phyloP scores from a whole-genome alignment of 192 early-diverging fungal species.

The Ambispora gerdemannii region DNA sequence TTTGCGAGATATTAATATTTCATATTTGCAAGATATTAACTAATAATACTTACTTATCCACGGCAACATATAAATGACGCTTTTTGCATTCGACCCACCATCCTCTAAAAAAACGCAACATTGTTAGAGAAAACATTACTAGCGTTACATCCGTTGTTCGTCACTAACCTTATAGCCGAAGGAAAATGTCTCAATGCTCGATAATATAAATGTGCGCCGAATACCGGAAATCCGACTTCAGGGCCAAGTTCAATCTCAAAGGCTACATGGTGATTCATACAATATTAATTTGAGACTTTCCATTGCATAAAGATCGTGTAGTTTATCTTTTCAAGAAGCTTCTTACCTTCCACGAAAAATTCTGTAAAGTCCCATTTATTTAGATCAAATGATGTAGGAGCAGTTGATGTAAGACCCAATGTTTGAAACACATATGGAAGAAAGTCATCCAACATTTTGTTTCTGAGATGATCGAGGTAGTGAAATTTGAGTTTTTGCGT shows the following conservation, averaged over 20 bases:
- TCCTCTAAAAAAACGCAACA: conserved; percentile 27
- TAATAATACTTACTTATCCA: conserved; percentile 54
- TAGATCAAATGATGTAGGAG: conserved; percentile 58
- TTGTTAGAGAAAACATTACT: not conserved
- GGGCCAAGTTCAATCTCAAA: conserved; percentile 41
- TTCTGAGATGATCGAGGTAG: conserved; percentile 57
- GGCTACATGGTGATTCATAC: conserved; percentile 29
- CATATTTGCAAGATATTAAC: not conserved
- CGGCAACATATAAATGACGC: conserved; percentile 65
- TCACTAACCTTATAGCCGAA: conserved; percentile 56
- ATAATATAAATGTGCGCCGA: conserved; percentile 76
- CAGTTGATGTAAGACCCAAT: conserved; percentile 48
- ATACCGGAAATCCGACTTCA: conserved; percentile 57
- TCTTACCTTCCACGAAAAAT: conserved; percentile 60
- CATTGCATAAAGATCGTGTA: no score
- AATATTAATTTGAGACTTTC: not conserved
- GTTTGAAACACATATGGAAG: conserved; percentile 62
- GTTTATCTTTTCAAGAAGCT: no score
- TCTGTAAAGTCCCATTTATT: conserved; percentile 63
- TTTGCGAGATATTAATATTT: not conserved
- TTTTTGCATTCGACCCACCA: conserved; percentile 85
- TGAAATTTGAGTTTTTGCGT: conserved; percentile 60
- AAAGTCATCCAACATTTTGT: conserved; percentile 46
- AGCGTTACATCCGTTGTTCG: not conserved
- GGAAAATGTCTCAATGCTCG: conserved; percentile 59